Evolutionary conservation across 2,329 filamentous ascomycete genomes (phyloP), one percentile per base, ranked within the genome.

Genomic region (Ceratocystis eucalypticola): DNA sequence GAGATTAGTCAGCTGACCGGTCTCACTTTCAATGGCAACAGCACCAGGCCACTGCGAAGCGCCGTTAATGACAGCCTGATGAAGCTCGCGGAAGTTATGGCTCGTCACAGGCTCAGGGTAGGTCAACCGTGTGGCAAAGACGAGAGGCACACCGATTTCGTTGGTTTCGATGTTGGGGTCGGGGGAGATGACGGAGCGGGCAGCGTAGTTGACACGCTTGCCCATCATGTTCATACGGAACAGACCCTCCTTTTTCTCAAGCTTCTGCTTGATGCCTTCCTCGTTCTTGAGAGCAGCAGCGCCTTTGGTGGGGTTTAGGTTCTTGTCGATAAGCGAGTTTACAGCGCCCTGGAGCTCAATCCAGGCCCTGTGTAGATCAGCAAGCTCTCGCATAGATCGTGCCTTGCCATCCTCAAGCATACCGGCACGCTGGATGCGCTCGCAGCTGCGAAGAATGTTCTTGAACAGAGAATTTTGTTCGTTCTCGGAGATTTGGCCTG

Each of bases 171-270:
- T 96, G 73, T 97, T 99, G 2, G 94, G 94, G 74, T 99, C 94
- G 0, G 94, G 94, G 8, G 93, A 97, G 71, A 99, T 99, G 74
- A 99, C 94, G 82, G 89, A 96, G 75, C 94, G 88, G 46, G 94
- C 94, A 62, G 94, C 94, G 74, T 94, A 97, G 76, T 99, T 97
- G 77, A 99, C 94, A 80, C 94, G 91, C 80, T 99, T 99, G 69
- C 94, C 94, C 94, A 99, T 99, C 94, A 99, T 97, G 77, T 99
- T 96, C 80, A 96, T 97, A 72, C 94, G 84, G 80, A 99, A 99
- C 37, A 99, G 81, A 70, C 94, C 94, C 74, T 99, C 95, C 77
- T 99, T 99, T 81, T 99, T 99, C 77, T 99, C 94, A 33, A 99
- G 82, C 73, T 92, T 88, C 74, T 99, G 94, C 77, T 99, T 99